phyloP scores from a whole-genome alignment of 106 monocot genomes.

The Narthecium ossifragum region DNA sequence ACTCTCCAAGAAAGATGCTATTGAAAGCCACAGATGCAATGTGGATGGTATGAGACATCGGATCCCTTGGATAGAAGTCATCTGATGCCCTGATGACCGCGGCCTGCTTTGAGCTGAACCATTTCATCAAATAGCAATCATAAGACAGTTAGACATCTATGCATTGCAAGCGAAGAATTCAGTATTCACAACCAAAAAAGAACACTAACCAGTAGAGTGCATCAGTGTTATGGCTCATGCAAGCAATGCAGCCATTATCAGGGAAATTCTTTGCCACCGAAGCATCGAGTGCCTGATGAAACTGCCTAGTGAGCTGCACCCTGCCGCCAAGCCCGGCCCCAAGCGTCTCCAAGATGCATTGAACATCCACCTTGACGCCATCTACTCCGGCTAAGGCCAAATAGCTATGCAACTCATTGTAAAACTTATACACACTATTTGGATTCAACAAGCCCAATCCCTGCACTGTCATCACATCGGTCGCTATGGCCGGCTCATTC shows the following conservation, averaged over 20 bases:
- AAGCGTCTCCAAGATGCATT: slow-evolving; percentile 84
- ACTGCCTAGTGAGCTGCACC: slow-evolving; percentile 60
- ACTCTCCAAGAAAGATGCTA: slow-evolving; percentile 87
- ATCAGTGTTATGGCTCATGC: slow-evolving; percentile 95
- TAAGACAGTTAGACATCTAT: no score
- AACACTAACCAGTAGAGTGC: slow-evolving; percentile 64
- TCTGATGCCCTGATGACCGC: slow-evolving; percentile 90
- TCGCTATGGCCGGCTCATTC: slow-evolving; percentile 71
- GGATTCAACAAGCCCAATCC: slow-evolving; percentile 84
- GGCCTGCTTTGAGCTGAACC: slow-evolving; percentile 88
- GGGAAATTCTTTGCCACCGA: slow-evolving; percentile 79
- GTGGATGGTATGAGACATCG: slow-evolving; percentile 92
- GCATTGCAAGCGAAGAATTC: not conserved
- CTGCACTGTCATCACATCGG: slow-evolving; percentile 53
- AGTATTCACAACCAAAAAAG: not conserved
- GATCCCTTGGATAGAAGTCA: slow-evolving; percentile 92
- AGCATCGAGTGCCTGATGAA: slow-evolving; percentile 81
- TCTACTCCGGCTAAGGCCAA: slow-evolving; percentile 65
- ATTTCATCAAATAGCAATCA: not conserved
- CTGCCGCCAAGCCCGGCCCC: slow-evolving; percentile 72
- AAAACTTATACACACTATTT: slow-evolving; percentile 57
- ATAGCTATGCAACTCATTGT: slow-evolving; percentile 72
- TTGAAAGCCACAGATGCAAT: slow-evolving; percentile 90
- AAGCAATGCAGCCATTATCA: slow-evolving; percentile 86
- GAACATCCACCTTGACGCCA: slow-evolving; percentile 95